phyloP scores from a whole-genome alignment of 2,329 filamentous ascomycete species.

The Davidsoniella virescens region DNA sequence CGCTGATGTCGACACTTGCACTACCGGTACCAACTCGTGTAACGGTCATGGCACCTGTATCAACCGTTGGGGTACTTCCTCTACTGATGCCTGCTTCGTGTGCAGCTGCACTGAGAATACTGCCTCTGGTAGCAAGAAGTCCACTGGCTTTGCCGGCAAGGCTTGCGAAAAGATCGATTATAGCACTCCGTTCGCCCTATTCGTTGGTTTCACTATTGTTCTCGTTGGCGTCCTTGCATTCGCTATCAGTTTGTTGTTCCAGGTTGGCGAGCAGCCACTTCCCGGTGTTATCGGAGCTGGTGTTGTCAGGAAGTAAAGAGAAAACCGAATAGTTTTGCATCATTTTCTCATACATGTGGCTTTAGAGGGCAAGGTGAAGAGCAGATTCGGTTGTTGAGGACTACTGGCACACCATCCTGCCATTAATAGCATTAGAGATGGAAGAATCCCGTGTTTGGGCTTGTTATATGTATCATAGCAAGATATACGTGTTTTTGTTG shows the following conservation, averaged over 20 bases:
- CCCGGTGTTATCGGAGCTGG: slow-evolving; percentile 94
- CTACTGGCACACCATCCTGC: no score
- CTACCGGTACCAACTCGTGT: slow-evolving; percentile 57
- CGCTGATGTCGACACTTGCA: slow-evolving; percentile 49
- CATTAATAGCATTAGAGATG: no score
- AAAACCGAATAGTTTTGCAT: background rate
- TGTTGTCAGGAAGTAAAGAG: slow-evolving; percentile 51
- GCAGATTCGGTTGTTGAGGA: background rate
- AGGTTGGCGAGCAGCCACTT: slow-evolving; percentile 70
- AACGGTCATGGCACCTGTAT: slow-evolving; percentile 66
- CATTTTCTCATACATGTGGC: background rate
- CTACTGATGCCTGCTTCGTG: slow-evolving; percentile 48
- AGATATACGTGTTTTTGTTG: no score
- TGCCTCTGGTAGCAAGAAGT: slow-evolving; percentile 37
- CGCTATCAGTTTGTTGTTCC: slow-evolving; percentile 63
- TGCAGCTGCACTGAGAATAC: slow-evolving; percentile 56
- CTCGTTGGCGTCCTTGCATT: slow-evolving; percentile 52
- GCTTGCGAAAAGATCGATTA: slow-evolving; percentile 87
- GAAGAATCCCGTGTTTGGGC: no score
- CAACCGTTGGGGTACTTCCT: slow-evolving; percentile 40
- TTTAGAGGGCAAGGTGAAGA: background rate
- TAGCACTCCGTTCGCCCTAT: slow-evolving; percentile 75
- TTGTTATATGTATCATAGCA: no score
- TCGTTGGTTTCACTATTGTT: slow-evolving; percentile 56
- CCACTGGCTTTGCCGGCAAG: slow-evolving; percentile 64